phyloP scores from a whole-genome alignment of 176 grass and related monocot species.

The Zoysia pacifica region DNA sequence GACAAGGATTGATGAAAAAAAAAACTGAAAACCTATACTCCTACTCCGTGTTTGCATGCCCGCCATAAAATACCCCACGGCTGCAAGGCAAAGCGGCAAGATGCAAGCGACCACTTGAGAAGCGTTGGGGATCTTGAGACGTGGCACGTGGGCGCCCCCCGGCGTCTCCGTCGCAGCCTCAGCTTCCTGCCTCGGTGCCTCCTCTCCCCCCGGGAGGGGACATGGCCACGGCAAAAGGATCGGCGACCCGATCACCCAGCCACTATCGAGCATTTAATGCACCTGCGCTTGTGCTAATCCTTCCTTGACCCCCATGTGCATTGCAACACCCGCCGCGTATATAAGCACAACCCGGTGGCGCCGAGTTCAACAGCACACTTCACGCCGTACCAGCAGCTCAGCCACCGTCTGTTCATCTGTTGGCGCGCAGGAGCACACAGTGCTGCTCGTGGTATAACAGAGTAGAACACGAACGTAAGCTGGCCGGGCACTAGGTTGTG shows the following conservation, averaged over 20 bases:
- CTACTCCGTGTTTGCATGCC: background rate
- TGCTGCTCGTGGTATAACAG: background rate
- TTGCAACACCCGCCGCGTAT: background rate
- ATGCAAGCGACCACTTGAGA: conserved; percentile 31
- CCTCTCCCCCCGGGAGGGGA: conserved; percentile 11
- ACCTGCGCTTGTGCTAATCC: background rate
- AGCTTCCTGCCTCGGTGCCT: conserved; percentile 15
- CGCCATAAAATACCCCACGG: background rate
- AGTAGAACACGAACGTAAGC: background rate
- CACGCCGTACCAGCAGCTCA: background rate
- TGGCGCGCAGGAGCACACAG: background rate
- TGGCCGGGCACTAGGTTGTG: background rate
- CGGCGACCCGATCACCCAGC: conserved; percentile 24
- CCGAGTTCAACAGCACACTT: background rate
- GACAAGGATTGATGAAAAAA: background rate
- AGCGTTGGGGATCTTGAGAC: conserved; percentile 47
- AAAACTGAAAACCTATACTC: too few relatives aligned
- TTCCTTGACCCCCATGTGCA: conserved; percentile 12
- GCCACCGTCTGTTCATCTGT: background rate
- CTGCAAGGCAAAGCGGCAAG: conserved; percentile 5
- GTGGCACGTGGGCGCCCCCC: conserved; percentile 40
- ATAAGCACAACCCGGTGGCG: conserved; percentile 21
- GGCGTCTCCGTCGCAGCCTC: conserved; percentile 44
- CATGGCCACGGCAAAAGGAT: conserved; percentile 34
- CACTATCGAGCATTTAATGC: conserved; percentile 43